A percentile compares a stretch with the other conserved stretches of the same genome.
These are phyloP conservation scores for Trametes cinnabarina DNA, from an alignment of 768 basidiomycete species.

Conservation along the genomic window DNA sequence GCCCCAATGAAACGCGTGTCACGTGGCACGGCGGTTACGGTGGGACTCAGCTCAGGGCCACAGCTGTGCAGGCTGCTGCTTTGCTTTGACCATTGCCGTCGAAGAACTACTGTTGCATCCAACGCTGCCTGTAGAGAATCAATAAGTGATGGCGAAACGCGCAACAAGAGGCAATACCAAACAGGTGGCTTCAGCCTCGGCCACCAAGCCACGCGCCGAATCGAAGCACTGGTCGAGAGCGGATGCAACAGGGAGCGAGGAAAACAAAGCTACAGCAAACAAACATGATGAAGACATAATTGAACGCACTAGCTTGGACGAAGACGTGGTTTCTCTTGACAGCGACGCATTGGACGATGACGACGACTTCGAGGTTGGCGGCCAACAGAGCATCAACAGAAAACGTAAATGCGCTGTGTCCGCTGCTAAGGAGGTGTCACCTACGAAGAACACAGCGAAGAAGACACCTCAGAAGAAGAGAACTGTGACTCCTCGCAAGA, in stretches of 20 bases:
- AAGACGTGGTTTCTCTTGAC: constrained; percentile 9
- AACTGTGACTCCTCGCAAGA: constrained; percentile 21
- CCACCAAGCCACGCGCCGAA: background rate
- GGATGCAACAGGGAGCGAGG: too few relatives aligned
- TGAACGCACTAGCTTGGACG: constrained; percentile 17
- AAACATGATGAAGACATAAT: background rate
- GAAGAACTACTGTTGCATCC: too few relatives aligned
- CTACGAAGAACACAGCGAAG: constrained; percentile 9
- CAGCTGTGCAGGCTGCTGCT: too few relatives aligned
- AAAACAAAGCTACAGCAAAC: too few relatives aligned
- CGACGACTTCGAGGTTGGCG: constrained; percentile 26
- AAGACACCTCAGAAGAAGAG: constrained; percentile 19
- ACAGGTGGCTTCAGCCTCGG: background rate
- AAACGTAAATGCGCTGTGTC: constrained; percentile 32
- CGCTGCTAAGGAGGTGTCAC: constrained; percentile 5
- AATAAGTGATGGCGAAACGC: background rate
- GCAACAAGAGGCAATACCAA: background rate
- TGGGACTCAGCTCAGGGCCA: too few relatives aligned
- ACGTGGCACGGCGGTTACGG: background rate
- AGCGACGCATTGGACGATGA: constrained; percentile 27
- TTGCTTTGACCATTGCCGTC: too few relatives aligned
- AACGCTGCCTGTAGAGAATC: too few relatives aligned
- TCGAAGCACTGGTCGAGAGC: too few relatives aligned
- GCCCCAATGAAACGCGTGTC: background rate
- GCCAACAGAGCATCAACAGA: too few relatives aligned